Base-by-base conservation (phyloP, 1,284 basidiomycete species). In the Ustilago nuda region DNA sequence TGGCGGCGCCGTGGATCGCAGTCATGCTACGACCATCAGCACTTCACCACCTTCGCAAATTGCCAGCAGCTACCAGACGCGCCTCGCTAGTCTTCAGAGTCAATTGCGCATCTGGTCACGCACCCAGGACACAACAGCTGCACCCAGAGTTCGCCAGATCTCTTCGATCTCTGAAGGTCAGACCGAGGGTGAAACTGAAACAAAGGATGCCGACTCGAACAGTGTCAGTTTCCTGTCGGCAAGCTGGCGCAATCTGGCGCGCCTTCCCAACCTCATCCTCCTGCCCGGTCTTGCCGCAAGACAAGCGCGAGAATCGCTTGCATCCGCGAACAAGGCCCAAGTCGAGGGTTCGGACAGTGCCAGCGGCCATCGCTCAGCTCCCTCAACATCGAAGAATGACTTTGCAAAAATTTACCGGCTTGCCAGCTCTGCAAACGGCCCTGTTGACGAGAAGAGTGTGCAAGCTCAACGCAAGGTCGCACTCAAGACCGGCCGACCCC, bases 181-280 rank as follows among this genome's bases (percentile, higher is more conserved):
- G 32, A 51, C 45, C 6, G 67, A 66, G 11, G 37, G 48, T 1
- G 67, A 70, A 23, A 46, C 27, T 8, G 59, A 63, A 3, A 37
- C 51, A 23, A 73, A 66, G 23, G 62, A 65, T 27, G 56, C 60
- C 9, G 68, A 71, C 3, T 56, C 62, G 35, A 39, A 27, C 45
- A 39, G 39, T 9, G 6, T 57, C 13, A 57, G 76, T 53, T 58
- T 78, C 4, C 45, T 78, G 17, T 73, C 76, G 7, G 61, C 66
- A n/a, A 76, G 76, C 51, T 78, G 76, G 76, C 63, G 76, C 12
- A 78, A 72, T 27, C 41, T 78, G 23, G 48, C 72, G 2, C 65
- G 76, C n/a, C 59, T 78, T 19, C 76, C 76, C 0, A 76, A 75
- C 39, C 60, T 78, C 17, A 78, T 78, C 27, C 64, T 78, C 6